phyloP scores from a whole-genome alignment of 306 rosid species.

The Gastrolobium bilobum region DNA sequence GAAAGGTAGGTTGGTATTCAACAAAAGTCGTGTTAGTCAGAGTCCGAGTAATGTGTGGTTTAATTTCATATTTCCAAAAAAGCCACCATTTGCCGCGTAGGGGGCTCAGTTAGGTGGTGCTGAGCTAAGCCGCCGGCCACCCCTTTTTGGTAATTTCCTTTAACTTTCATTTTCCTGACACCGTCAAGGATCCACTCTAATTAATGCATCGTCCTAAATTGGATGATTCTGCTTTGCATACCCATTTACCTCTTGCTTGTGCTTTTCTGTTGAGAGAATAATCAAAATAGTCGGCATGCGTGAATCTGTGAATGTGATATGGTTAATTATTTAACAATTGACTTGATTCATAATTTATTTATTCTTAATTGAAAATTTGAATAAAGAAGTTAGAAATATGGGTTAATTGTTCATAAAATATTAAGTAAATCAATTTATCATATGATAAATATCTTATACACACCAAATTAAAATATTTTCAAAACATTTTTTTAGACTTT shows the following conservation, averaged over 20 bases:
- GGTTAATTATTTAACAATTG: no score
- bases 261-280: not conserved
- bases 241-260: no score
- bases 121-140: conserved; percentile 50
- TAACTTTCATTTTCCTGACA: conserved; percentile 15
- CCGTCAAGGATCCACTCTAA: conserved; percentile 50
- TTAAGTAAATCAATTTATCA: no score
- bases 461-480: no score
- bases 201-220: conserved; percentile 1
- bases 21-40: not conserved
- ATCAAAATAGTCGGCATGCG: not conserved
- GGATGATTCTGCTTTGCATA: not conserved
- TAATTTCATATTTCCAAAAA: not conserved
- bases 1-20: not conserved
- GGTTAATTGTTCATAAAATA: no score
- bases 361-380: no score
- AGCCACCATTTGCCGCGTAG: conserved; percentile 53
- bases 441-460: no score
- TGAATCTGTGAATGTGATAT: no score
- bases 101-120: conserved; percentile 43
- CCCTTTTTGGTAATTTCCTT: conserved; percentile 36
- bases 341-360: no score
- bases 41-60: not conserved
- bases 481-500: no score
- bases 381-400: no score